phyloP scores from a whole-genome alignment of 768 basidiomycete species.

The Cystofilobasidium ferigula region DNA sequence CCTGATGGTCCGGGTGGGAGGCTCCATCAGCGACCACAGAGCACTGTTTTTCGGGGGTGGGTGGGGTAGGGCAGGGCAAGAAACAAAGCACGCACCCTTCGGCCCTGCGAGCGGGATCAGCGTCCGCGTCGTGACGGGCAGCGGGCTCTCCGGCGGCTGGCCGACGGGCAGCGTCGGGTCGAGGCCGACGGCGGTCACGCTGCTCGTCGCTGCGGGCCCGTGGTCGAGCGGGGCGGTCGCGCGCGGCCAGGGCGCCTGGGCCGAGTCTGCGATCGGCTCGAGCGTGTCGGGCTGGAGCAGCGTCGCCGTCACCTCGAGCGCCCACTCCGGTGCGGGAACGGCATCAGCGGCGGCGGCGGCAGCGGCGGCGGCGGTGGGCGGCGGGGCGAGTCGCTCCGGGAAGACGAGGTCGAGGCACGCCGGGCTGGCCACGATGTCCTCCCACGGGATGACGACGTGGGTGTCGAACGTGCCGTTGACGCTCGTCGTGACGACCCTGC shows the following conservation, averaged over 20 bases:
- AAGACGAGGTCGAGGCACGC: slow-evolving; percentile 22
- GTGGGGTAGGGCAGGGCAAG: neutral
- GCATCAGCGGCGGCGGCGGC: too few species aligned
- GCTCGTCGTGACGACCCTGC: slow-evolving; percentile 13
- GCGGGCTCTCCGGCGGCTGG: neutral
- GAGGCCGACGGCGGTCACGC: neutral
- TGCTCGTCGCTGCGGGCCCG: neutral
- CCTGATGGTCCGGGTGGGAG: slow-evolving; percentile 28
- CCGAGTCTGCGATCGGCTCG: neutral
- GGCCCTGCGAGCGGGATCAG: neutral
- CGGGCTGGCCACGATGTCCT: slow-evolving; percentile 12
- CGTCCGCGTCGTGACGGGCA: neutral
- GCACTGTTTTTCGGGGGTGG: too few species aligned
- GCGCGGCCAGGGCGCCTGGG: neutral
- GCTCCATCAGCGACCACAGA: too few species aligned
- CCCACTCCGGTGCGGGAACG: slow-evolving; percentile 3
- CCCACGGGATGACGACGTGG: slow-evolving; percentile 21
- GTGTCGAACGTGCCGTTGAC: slow-evolving; percentile 20
- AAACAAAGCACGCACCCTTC: neutral
- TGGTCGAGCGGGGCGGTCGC: neutral
- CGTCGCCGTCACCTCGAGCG: slow-evolving; percentile 23
- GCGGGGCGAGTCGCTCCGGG: slow-evolving; percentile 7
- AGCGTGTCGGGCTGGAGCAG: slow-evolving; percentile 1
- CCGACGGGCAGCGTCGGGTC: neutral
- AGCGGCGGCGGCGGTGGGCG: neutral